A percentile compares a stretch with the other conserved stretches of the same genome.
Conservation (phyloP, 2,329 filamentous ascomycete species). For the Hymenoscyphus linearis region DNA sequence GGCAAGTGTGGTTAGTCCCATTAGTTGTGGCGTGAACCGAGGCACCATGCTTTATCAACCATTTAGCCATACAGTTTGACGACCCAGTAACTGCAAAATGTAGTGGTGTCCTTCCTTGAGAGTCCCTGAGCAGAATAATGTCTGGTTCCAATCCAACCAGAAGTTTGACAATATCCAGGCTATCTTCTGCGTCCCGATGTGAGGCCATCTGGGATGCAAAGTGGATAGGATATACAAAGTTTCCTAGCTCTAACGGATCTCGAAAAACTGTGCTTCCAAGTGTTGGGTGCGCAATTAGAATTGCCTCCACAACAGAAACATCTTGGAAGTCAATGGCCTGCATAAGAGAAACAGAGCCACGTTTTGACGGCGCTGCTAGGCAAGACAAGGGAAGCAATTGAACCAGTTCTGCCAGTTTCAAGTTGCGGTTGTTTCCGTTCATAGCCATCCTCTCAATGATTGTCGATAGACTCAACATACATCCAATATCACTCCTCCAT, state of each 20-base stretch:
- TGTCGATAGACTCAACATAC: neutral
- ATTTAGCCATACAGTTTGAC: neutral
- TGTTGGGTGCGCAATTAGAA: neutral
- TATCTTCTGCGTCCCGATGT: neutral
- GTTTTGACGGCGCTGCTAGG: neutral
- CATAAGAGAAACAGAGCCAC: neutral
- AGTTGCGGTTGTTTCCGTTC: neutral
- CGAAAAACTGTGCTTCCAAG: neutral
- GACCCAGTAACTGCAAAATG: neutral
- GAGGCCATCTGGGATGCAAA: slow-evolving; percentile 1
- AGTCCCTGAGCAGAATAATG: neutral
- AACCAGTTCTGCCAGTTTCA: neutral
- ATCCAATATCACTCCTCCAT: neutral
- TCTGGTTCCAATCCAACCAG: neutral
- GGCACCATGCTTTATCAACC: neutral
- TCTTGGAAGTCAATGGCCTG: slow-evolving; percentile 4
- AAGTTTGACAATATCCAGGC: neutral
- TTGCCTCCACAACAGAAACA: neutral
- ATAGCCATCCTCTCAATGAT: neutral
- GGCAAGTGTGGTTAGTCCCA: neutral
- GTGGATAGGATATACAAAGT: neutral
- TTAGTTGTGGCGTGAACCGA: neutral
- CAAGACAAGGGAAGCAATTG: neutral
- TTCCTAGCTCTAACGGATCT: neutral
- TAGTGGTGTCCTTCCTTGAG: neutral